Base-by-base conservation (phyloP, 768 basidiomycete species). In the Boletus edulis region DNA sequence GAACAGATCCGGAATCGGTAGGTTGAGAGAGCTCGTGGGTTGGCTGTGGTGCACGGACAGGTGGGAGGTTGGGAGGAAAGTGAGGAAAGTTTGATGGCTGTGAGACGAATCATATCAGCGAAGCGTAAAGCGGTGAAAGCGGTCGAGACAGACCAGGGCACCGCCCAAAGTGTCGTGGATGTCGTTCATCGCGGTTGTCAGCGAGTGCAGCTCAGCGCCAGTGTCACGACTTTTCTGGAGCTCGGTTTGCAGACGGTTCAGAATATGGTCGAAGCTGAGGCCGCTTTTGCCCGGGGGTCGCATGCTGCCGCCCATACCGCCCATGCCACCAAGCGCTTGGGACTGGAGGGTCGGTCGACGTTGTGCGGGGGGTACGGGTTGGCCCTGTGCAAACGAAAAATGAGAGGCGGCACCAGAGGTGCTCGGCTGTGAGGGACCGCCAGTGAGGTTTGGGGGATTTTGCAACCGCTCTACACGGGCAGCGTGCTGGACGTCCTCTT, bases 211-310 rank as follows among this genome's bases (percentile, higher is more conserved):
- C 66, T 98, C 95, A 1, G 86, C 78, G 14, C 92, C 91, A 0
- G 95, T 97, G 67, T 98, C 96, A 17, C 92, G 84, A 64, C 91
- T 94, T 75, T 96, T 97, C 73, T 90, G 88, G n/a, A 98, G 83
- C 68, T 98, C 95, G 59, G 86, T 85, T 68, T 98, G 95, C 3
- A 98, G 76, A 35, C 91, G 83, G 52, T 80, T 89, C 43, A 98
- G 74, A 49, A 98, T 93, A 62, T 94, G 91, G 63, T 98, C 95
- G 67, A 98, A 96, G 9, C 86, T 90, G 22, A 97, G 77, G 0
- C 93, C 92, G 63, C 87, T 87, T 73, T 92, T 93, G 17, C 90
- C 87, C 1, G 89, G 87, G 1, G 79, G 78, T 14, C 86, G 79
- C 72, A 86, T 83, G 56, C 79, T 80, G 38, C 81, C 86, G 34